Conservation (phyloP, 306 rosid genomes). For the Ceratonia siliqua region DNA sequence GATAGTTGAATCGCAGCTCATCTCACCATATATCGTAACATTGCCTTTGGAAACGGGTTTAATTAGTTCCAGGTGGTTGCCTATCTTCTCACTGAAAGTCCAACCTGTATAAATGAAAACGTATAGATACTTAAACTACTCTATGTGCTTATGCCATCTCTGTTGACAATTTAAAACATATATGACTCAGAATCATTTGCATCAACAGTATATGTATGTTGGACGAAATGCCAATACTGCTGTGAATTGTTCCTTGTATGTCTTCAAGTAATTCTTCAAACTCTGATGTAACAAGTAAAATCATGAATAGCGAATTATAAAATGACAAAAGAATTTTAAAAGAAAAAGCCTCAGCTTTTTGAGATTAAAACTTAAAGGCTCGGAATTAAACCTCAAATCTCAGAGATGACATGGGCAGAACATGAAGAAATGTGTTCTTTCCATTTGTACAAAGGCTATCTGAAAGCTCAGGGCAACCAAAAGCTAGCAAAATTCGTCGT, state of each 20-base stretch:
- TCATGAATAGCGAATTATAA: conserved; percentile 12
- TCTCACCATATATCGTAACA: conserved; percentile 55
- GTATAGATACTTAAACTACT: neutral
- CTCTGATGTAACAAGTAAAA: conserved; percentile 37
- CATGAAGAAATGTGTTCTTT: conserved; percentile 54
- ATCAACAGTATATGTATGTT: conserved; percentile 30
- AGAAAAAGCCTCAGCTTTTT: neutral
- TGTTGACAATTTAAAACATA: neutral
- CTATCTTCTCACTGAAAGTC: conserved; percentile 53
- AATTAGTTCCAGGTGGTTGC: conserved; percentile 49
- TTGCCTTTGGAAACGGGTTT: conserved; percentile 54
- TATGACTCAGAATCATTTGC: conserved; percentile 14
- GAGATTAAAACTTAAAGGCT: conserved; percentile 19
- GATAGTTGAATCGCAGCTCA: conserved; percentile 27
- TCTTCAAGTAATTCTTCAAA: conserved; percentile 51
- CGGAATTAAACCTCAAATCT: conserved; percentile 47
- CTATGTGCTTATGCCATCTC: conserved; percentile 6
- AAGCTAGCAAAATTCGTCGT: conserved; percentile 50
- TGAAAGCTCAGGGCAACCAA: conserved; percentile 51
- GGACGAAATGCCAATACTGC: conserved; percentile 61
- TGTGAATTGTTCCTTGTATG: conserved; percentile 50
- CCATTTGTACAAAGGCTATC: conserved; percentile 48
- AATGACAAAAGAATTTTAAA: neutral
- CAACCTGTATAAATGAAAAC: conserved; percentile 43
- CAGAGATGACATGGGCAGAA: conserved; percentile 55